Evolutionary conservation across 768 basidiomycete genomes (phyloP), one percentile per base, ranked within the genome.

Genomic region (Cystofilobasidium macerans): DNA sequence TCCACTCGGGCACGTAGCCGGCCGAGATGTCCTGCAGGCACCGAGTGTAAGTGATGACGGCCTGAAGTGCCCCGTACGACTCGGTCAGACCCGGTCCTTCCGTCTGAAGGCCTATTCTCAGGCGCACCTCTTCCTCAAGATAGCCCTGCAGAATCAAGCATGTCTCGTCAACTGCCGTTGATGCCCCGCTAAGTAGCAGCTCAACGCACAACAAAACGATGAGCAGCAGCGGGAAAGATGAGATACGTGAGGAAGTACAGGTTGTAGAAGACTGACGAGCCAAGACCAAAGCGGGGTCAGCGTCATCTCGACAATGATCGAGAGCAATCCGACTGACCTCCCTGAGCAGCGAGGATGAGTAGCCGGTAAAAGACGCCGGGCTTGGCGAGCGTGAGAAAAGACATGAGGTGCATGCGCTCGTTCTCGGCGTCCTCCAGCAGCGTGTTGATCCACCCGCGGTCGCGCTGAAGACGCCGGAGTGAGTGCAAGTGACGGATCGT

Each of bases 321-420:
- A 32, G 28, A 45, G 6, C 38, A 62, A 16, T 3, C 14, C 54
- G 53, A 58, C 48, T 43, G 56, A 35, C 30, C 66, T 54, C 94
- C 94, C 78, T 99, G 95, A 0, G 92, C 89, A 40, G 84, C 90
- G 48, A 99, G 82, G 43, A 97, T 79, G 64, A 95, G 73, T 0
- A 83, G 82, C 42, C 94, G 85, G 80, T 97, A 88, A 73, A 87
- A 82, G 30, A 84, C 72, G 1, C 86, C 83, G 4, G 95, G 91
- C 63, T 89, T 80, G 40, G 84, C 82, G 68, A 98, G 79, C 9
- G 89, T 87, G 89, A 98, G 89, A 78, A 98, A 99, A 1, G 93
- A 95, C 87, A 93, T 87, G 61, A 93, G 80, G 75, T 94, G 91
- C 89, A 95, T 94, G 40, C 94, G 80, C 78, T 99, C 94, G 74